Evolutionary conservation across 2,329 filamentous ascomycete species (phyloP), one percentile per base, ranked within the genome.

Genomic region (Epichloe uncinata): DNA sequence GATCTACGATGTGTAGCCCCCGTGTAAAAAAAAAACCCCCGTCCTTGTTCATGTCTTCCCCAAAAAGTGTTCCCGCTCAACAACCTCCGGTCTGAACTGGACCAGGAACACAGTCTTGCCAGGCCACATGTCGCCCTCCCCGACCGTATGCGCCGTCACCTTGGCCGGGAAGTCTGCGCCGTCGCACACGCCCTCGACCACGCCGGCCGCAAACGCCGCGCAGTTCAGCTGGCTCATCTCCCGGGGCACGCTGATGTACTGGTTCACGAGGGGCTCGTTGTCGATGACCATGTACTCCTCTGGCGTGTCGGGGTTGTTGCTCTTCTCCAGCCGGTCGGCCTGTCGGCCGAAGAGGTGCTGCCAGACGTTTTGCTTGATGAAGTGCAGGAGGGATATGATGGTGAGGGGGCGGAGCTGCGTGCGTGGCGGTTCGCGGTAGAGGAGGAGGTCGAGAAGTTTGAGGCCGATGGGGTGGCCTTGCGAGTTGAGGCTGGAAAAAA

Each of bases 201-300:
- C 85, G 16, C 93, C 93, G 1, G 93, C 93, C 18, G 95, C 89
- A 63, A 87, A 98, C 9, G 93, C 93, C 16, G 91, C 93, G 68
- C 91, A 96, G 67, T 96, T 97, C 61, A 98, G 75, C 77, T 93
- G 87, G 68, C 79, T 89, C 87, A 98, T 95, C 69, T 98, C 93
- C 61, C 85, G 85, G 15, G 93, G 93, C 48, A 97, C 85, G 60
- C 82, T 88, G 63, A 98, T 85, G 70, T 93, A 97, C 54, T 85
- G 84, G 68, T 96, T 97, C 38, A 97, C 91, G 47, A 97, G 75
- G 93, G 93, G 93, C 65, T 97, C 93, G 69, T 98, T 97, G 70
- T 98, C 93, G 60, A 90, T 87, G 60, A 98, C 93, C 91, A 98
- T 97, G 74, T 97, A 98, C 72, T 97, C 91, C 59, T 93, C 88